A percentile compares a stretch with the other conserved stretches of the same genome.
phyloP scores from a whole-genome alignment of 768 basidiomycete genomes.

The Kwoniella sp. region DNA sequence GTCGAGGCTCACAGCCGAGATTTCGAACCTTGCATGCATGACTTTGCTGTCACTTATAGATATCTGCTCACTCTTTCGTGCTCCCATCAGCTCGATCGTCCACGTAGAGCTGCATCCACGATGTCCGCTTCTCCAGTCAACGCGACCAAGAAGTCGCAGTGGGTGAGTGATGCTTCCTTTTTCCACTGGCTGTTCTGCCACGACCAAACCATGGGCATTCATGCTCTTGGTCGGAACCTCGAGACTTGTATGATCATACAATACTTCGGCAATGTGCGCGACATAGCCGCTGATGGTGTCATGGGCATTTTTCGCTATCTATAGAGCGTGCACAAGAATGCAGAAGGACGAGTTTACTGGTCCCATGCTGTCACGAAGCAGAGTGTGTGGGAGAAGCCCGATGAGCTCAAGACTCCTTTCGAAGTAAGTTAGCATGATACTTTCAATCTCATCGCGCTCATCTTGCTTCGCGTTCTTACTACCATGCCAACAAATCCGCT shows the following conservation, averaged over 20 bases:
- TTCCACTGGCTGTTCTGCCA: too few relatives aligned
- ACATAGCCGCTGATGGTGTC: neutral
- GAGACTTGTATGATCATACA: too few relatives aligned
- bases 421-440: constrained; percentile 69
- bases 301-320: too few relatives aligned
- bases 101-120: neutral
- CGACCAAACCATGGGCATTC: too few relatives aligned
- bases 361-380: constrained; percentile 84
- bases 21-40: too few relatives aligned
- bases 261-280: neutral
- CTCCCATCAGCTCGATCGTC: too few relatives aligned
- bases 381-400: constrained; percentile 98
- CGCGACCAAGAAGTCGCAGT: constrained; percentile 24
- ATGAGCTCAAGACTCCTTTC: constrained; percentile 83
- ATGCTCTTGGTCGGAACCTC: too few relatives aligned
- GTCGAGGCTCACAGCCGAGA: too few relatives aligned
- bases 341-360: constrained; percentile 98
- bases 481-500: constrained; percentile 16
- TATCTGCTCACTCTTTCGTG: too few relatives aligned
- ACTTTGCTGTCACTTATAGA: too few relatives aligned
- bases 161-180: constrained; percentile 19
- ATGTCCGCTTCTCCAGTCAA: constrained; percentile 34
- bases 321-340: constrained; percentile 92
- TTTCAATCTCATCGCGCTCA: neutral
- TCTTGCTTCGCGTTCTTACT: too few relatives aligned